Base-by-base conservation (phyloP, 2,329 filamentous ascomycete species). In the Rutstroemia sp. region DNA sequence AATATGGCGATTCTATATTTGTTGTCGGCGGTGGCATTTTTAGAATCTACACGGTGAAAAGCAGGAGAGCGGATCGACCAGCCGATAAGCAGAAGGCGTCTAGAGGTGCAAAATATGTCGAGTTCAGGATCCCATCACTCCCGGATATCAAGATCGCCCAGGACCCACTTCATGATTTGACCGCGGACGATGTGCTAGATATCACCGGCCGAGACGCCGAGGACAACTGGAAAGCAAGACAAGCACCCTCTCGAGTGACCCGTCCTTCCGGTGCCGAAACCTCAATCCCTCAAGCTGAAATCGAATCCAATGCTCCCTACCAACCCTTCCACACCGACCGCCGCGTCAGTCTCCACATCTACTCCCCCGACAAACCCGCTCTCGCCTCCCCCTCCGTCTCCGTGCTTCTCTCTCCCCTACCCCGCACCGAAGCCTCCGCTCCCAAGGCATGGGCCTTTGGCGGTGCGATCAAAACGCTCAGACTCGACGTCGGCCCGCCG, bases 301-400 rank as follows among this genome's bases (percentile, higher is more conserved):
- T 96, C 62, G 94, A 99, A 68, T 96, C 92, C 1, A 96, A 92
- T 67, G 88, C 92, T 4, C 90, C 92, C 2, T 97, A 96, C 65
- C 92, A 96, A 66, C 92, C 94, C 1, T 96, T 97, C 74, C 92
- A 97, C 69, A 94, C 92, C 0, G 92, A 97, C 67, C 82, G 84
- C 54, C 83, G 92, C 3, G 88, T 97, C 46, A 82, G 79, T n/a
- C 76, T 96, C 27, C 88, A 84, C 63, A 80, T 90, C 44, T 88
- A 86, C 67, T 72, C 58, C 6, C 23, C 59, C 17, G 57, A 58
- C 19, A 59, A 63, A 19, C 23, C 39, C 9, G 40, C 44, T 38
- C 10, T 58, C 14, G 47, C 59, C 48, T 65, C 61, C n/a, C 58
- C 65, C 46, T 65, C 65, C 23, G 60, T 62, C 25, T 67, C 65